Base-by-base conservation (phyloP, 495 filamentous ascomycete genomes). In the Lineolata rhizophorae region DNA sequence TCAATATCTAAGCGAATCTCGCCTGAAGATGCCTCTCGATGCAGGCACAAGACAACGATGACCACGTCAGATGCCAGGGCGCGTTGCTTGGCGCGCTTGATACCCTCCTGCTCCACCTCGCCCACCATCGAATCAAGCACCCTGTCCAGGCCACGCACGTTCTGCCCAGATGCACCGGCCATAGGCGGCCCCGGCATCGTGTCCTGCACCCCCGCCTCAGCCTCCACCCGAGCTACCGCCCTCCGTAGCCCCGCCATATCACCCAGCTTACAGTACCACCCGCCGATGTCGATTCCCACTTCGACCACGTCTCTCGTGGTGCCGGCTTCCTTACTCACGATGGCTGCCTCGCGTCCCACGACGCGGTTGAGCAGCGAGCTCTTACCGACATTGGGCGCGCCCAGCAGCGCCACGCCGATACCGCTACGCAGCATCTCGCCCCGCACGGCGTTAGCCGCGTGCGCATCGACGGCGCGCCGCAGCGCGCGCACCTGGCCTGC, bases 221-320 rank as follows among this genome's bases (percentile, higher is more conserved):
- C 5, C n/a, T 39, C 41, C 36, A 16, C 32, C 35, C 18, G n/a
- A n/a, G n/a, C n/a, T 44, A 26, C 5, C 44, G 27, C 39, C 25
- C 53, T 52, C 29, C 67, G 64, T 50, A 97, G 67, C 1, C 87
- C 87, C 14, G 87, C 87, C 40, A 85, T 93, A 50, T 97, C 87
- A 13, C 81, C 85, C 30, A 95, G 64, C 12, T 76, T 73, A 43
- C 82, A 87, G 37, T 78, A 70, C 54, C 73, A 97, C 0, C 87
- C 87, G 0, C 75, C 72, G 26, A 97, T 62, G 52, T 97, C 90
- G 10, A 97, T 61, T 14, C 78, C 78, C 1, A 90, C 74, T 52
- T 95, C 87, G 12, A 97, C 73, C 18, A 95, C 73, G 61, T 95
- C 90, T 22, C 87, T 57, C 1, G 87, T 97, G 0, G 87, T 97